These are phyloP conservation scores for Cymbopogon citratus DNA, from an alignment of 176 grass and related monocot genomes.

Conservation along the genomic window DNA sequence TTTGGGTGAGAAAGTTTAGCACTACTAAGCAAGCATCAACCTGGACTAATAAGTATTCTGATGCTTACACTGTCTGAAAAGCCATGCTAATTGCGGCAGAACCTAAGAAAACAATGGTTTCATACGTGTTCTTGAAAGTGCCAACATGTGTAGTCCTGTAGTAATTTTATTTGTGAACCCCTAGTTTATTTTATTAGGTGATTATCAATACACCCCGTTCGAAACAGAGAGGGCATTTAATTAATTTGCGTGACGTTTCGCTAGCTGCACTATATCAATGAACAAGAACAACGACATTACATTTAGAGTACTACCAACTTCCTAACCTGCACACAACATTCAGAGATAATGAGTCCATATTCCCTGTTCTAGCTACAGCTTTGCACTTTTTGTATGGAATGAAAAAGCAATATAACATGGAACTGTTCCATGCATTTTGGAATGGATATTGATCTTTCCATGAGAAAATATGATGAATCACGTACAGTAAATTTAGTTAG, in stretches of 20 bases:
- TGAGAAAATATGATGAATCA: not conserved
- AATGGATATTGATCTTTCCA: not conserved
- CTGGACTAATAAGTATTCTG: slow-evolving; percentile 25
- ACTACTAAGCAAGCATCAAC: slow-evolving; percentile 37
- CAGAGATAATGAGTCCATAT: not conserved
- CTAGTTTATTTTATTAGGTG: not conserved
- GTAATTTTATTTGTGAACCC: not conserved
- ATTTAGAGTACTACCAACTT: not conserved
- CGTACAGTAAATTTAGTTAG: not conserved
- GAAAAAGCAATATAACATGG: not conserved
- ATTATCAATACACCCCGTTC: not conserved
- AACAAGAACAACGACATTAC: not conserved
- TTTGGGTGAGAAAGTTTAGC: slow-evolving; percentile 19
- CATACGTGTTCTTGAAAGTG: not conserved
- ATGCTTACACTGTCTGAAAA: slow-evolving; percentile 23
- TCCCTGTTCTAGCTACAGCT: not conserved
- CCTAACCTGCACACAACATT: not conserved
- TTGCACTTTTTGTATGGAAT: not conserved
- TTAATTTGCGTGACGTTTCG: too few relatives aligned
- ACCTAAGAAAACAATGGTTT: not conserved
- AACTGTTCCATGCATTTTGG: not conserved
- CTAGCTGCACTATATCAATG: too few relatives aligned
- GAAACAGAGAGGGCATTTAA: too few relatives aligned
- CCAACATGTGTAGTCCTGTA: not conserved
- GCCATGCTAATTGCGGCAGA: slow-evolving; percentile 17